A percentile compares a stretch with the other conserved stretches of the same genome.
Conservation (phyloP, 1,284 basidiomycete genomes). For the Porodaedalea pini region DNA sequence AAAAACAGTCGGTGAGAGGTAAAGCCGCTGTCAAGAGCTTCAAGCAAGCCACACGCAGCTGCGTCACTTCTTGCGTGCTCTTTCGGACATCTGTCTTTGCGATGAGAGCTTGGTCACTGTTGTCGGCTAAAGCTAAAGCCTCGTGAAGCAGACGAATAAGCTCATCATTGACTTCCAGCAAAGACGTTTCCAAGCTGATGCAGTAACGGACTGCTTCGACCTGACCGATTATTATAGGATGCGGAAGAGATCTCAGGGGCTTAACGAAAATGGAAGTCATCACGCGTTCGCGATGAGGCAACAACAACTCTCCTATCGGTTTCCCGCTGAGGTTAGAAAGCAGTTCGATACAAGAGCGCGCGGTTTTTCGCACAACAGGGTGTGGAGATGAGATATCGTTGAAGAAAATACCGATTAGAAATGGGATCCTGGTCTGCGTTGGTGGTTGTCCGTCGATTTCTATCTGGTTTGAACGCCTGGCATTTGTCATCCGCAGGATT, state of each 20-base stretch:
- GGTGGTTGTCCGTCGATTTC: conserved; percentile 25
- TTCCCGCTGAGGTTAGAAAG: conserved; percentile 75
- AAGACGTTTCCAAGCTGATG: conserved; percentile 77
- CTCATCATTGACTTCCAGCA: conserved; percentile 90
- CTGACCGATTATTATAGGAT: conserved; percentile 96
- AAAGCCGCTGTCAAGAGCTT: conserved; percentile 91
- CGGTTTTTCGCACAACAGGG: conserved; percentile 80
- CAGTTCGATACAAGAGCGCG: conserved; percentile 80
- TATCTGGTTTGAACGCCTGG: conserved; percentile 40
- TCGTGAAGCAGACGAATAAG: conserved; percentile 91
- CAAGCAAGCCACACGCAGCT: conserved; percentile 94
- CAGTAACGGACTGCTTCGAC: conserved; percentile 97
- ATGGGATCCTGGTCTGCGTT: conserved; percentile 49
- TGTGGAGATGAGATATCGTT: conserved; percentile 89
- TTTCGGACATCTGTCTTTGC: conserved; percentile 16
- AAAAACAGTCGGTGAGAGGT: conserved; percentile 91
- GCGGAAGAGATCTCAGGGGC: conserved; percentile 93
- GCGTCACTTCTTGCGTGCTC: conserved; percentile 57
- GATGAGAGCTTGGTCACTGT: conserved; percentile 62
- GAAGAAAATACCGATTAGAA: conserved; percentile 82
- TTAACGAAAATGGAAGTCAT: conserved; percentile 92
- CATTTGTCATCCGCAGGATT: conserved; percentile 74
- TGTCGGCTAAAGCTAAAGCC: conserved; percentile 92
- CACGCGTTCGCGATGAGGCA: conserved; percentile 86
- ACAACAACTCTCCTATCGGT: conserved; percentile 75